Base-by-base conservation (phyloP, 2,329 filamentous ascomycete species). In the Ophiostoma tasmaniense region DNA sequence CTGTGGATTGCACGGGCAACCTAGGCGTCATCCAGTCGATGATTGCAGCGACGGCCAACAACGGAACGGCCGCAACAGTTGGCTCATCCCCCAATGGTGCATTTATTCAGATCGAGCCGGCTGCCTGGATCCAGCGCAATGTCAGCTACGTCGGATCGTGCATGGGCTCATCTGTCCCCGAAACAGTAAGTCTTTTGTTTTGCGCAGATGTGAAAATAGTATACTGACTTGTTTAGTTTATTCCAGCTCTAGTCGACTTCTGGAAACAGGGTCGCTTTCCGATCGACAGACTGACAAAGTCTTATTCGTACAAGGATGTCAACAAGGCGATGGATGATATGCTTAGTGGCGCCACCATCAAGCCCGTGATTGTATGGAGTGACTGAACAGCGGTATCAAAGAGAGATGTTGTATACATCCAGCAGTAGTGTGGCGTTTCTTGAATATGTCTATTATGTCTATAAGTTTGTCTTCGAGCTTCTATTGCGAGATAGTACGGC, bases 231-330 rank as follows among this genome's bases (percentile, higher is more conserved):
- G 55, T 11, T 25, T 30, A 61, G 62, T 65, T 65, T 14, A 42
- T 65, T 11, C 62, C 62, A n/a, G 62, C 62, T 1, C 33, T 65
- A 8, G 35, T 65, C 11, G 35, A 45, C 3, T 65, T 65, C 13
- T 65, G 62, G 62, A 42, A 42, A n/a, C 62, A 65, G 35, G 62
- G 62, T 3, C 62, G 62, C 62, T 65, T 65, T 25, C 62, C 62
- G 2, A 39, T 65, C 8, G 62, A 65, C 35, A 33, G 37, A 20
- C 62, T 65, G 20, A 65, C 62, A 11, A 65, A 39, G n/a, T 14
- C 62, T 7, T 65, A 65, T n/a, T 39, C 62, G 35, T 65, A 65
- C 62, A 39, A 39, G 62, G 62, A 65, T 42, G 62, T 39, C 33
- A 65, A 65, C 37, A 25, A 65, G 37, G 62, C 33, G 1, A 39